phyloP scores from a whole-genome alignment of 2,329 filamentous ascomycete genomes.

The Xylaria digitata region DNA sequence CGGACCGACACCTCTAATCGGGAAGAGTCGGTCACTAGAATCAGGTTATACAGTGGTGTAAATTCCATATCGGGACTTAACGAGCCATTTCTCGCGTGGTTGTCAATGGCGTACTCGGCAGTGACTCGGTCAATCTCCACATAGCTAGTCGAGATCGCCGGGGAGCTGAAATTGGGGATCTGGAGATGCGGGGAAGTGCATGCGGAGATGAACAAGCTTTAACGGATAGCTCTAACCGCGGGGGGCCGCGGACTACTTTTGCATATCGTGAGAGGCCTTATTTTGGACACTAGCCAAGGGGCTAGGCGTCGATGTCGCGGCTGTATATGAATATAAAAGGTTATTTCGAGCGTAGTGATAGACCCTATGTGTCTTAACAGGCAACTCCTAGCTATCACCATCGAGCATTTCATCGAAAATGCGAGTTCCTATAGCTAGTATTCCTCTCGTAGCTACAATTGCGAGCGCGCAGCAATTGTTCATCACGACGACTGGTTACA shows the following conservation, averaged over 20 bases:
- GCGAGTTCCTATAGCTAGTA: not conserved
- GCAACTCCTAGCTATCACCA: not conserved
- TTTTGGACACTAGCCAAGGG: not conserved
- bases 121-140: too few species aligned
- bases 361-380: not conserved
- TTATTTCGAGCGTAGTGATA: too few species aligned
- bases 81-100: too few species aligned
- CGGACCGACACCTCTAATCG: too few species aligned
- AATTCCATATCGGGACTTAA: too few species aligned
- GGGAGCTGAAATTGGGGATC: not conserved
- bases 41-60: too few species aligned
- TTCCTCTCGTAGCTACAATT: not conserved
- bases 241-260: not conserved
- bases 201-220: not conserved
- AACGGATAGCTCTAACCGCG: not conserved
- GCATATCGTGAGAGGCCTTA: not conserved
- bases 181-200: not conserved
- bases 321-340: not conserved
- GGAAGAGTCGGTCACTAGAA: too few species aligned
- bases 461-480: constrained; percentile 8
- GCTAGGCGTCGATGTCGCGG: not conserved
- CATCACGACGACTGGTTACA: not conserved
- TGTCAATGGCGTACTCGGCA: too few species aligned
- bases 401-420: not conserved
- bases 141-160: too few species aligned